Base-by-base conservation (phyloP, 768 basidiomycete species). In the Boletus reticuloceps region DNA sequence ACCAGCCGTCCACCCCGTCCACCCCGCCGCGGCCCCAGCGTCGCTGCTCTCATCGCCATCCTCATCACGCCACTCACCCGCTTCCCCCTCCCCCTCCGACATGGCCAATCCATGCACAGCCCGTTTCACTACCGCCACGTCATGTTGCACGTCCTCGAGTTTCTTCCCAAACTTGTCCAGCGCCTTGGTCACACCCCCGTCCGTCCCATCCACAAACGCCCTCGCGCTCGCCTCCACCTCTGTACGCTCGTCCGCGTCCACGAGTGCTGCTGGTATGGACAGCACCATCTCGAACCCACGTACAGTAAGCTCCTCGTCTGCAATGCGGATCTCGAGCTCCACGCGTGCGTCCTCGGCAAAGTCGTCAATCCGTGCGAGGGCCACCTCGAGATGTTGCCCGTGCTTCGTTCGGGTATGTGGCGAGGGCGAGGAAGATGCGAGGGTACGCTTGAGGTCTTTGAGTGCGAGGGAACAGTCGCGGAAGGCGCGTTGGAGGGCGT, bases 281-380 rank as follows among this genome's bases (percentile, higher is more conserved):
- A 91, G 72, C n/a, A 91, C 67, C 1, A 86, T 83, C 60, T 85
- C 82, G 55, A 84, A 92, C 4, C 89, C 89, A 9, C 77, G 78
- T 8, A 75, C 74, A 0, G 86, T 74, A 14, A 92, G 77, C 12
- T 77, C 79, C 58, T 89, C 89, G 64, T 94, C 91, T 3, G 86
- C 80, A 11, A 85, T 72, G 22, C 83, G 81, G 39, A 93, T 92
- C 71, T 93, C 91, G 20, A 94, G 72, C 65, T 93, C 91, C 11
- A 94, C 91, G 1, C 88, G 82, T 1, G 83, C 83, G 59, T 92
- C 91, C 65, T 92, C 91, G 6, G 81, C 81, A 64, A 80, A 89
- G 65, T 94, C 88, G 50, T 83, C 77, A 41, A 94, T 75, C 9
- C 90, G 77, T 25, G 82, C 75, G 17, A 88, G 70, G 6, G 83